A percentile compares a stretch with the other conserved stretches of the same genome.
These are phyloP conservation scores for Lachancea sp. DNA, from an alignment of 805 yeast genomes.

Conservation along the genomic window DNA sequence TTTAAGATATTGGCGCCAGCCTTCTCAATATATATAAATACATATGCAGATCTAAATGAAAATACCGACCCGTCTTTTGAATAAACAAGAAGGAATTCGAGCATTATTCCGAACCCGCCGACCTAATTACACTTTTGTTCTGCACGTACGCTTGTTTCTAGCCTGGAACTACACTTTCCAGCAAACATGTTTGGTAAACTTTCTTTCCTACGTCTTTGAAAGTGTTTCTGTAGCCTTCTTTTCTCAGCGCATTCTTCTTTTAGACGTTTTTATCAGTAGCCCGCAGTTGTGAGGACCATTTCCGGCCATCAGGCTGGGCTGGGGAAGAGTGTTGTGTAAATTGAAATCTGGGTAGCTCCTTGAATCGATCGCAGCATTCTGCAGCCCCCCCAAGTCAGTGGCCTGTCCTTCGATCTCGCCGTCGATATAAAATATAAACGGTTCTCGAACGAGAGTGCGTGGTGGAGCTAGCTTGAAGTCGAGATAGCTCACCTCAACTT, in stretches of 20 bases:
- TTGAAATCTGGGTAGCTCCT: background rate
- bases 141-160: background rate
- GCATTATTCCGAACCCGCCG: background rate
- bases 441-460: background rate
- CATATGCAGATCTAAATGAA: no score
- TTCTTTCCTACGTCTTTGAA: no score
- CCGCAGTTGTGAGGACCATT: no score
- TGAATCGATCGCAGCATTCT: background rate
- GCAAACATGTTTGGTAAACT: no score
- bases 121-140: background rate
- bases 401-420: background rate
- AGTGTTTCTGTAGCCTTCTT: background rate
- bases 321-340: background rate
- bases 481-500: no score
- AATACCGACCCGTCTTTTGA: no score
- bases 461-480: background rate
- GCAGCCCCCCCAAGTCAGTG: background rate
- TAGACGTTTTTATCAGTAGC: no score
- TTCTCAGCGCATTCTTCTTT: background rate
- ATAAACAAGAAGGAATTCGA: background rate
- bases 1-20: no score
- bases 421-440: background rate
- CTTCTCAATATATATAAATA: background rate
- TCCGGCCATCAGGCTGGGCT: constrained; percentile 2
- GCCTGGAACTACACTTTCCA: background rate